These are phyloP conservation scores for Debaryomyces nepalensis DNA, from an alignment of 1,139 yeast species.

Conservation along the genomic window DNA sequence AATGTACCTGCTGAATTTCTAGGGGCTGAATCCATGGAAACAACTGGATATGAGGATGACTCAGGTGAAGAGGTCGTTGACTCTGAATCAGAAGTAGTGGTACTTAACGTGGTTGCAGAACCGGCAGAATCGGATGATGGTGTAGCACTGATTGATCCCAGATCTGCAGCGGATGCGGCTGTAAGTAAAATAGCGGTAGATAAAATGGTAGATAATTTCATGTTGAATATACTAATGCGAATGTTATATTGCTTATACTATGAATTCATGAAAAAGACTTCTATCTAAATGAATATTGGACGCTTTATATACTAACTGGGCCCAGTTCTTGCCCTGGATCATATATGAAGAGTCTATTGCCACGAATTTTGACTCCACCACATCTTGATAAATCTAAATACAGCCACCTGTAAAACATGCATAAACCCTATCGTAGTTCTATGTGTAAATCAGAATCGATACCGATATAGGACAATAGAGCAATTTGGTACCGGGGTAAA, in stretches of 20 bases:
- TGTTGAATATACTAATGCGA: slow-evolving; percentile 12
- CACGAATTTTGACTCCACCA: too few relatives aligned
- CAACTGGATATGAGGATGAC: background rate
- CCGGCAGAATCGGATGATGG: slow-evolving; percentile 8
- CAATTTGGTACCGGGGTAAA: too few relatives aligned
- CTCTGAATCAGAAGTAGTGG: background rate
- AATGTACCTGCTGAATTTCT: slow-evolving; percentile 12
- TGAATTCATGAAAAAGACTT: background rate
- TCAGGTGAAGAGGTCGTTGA: slow-evolving; percentile 5
- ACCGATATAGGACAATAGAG: too few relatives aligned
- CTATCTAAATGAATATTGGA: background rate
- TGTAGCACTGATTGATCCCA: slow-evolving; percentile 24
- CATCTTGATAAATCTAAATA: too few relatives aligned
- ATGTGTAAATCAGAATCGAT: too few relatives aligned
- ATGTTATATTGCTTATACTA: slow-evolving; percentile 4
- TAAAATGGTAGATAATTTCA: slow-evolving; percentile 25
- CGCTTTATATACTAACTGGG: slow-evolving; percentile 6
- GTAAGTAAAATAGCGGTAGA: slow-evolving; percentile 15
- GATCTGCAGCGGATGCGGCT: slow-evolving; percentile 26
- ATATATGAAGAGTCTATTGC: too few relatives aligned
- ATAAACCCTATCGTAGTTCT: too few relatives aligned
- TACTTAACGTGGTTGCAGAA: background rate
- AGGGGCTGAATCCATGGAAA: slow-evolving; percentile 11
- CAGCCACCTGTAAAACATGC: too few relatives aligned
- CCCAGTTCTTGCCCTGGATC: too few relatives aligned